Percentiles rank a stretch among this genome's conserved stretches.
phyloP scores from a whole-genome alignment of 1,139 yeast genomes.

The Eremothecium gossypii region DNA sequence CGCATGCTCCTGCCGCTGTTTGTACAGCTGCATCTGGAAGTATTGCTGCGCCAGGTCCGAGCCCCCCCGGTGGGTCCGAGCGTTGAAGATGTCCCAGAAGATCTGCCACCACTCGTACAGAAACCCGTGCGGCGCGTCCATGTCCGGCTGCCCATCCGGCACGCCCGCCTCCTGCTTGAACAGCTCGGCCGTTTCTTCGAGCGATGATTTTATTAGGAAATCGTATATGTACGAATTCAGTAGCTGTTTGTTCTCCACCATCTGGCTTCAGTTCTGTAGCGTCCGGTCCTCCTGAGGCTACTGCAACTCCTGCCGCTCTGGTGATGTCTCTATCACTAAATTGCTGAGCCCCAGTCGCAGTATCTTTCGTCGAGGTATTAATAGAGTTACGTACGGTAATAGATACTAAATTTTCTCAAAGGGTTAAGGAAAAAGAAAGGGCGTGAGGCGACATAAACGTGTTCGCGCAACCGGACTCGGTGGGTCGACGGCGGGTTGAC shows the following conservation, averaged over 20 bases:
- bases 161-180: slow-evolving; percentile 66
- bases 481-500: no score
- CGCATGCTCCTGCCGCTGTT: slow-evolving; percentile 53
- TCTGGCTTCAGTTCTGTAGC: slow-evolving; percentile 1
- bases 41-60: slow-evolving; percentile 61
- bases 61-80: slow-evolving; percentile 58
- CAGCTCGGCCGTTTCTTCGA: slow-evolving; percentile 60
- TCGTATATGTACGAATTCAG: slow-evolving; percentile 83
- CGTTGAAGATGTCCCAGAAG: slow-evolving; percentile 89
- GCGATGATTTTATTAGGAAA: slow-evolving; percentile 65
- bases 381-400: neutral
- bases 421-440: neutral
- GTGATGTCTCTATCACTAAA: no score
- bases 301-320: neutral
- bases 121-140: slow-evolving; percentile 83
- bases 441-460: no score
- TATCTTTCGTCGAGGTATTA: neutral
- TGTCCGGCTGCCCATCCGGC: slow-evolving; percentile 17
- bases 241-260: slow-evolving; percentile 39
- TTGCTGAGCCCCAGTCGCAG: no score
- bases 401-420: slow-evolving; percentile 1
- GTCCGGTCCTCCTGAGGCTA: neutral
- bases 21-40: slow-evolving; percentile 57
- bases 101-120: slow-evolving; percentile 94
- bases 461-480: no score